Evolutionary conservation across 2,329 filamentous ascomycete genomes (phyloP).

Genomic region (Stachybotrys chlorohalonatus): DNA sequence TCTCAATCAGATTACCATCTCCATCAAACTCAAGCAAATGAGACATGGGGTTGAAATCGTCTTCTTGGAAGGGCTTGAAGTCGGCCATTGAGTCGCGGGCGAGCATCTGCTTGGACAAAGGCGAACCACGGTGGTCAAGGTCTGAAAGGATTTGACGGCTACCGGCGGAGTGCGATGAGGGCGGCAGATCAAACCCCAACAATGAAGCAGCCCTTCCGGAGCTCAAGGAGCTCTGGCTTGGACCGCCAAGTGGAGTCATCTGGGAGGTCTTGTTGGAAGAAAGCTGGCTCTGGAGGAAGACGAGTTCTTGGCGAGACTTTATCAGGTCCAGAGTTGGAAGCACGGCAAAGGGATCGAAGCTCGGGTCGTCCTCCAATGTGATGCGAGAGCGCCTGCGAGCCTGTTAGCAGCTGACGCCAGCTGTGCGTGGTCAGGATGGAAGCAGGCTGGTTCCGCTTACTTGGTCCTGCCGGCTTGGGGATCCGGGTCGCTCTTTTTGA

Average conservation of each 20-base stretch:
- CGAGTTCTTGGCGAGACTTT: slow-evolving; percentile 22
- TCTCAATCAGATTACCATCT: slow-evolving; percentile 36
- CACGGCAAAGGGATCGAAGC: slow-evolving; percentile 42
- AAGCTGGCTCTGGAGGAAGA: slow-evolving; percentile 24
- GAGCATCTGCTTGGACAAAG: slow-evolving; percentile 12
- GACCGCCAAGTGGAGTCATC: slow-evolving; percentile 27
- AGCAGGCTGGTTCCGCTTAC: slow-evolving; percentile 45
- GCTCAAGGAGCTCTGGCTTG: slow-evolving; percentile 20
- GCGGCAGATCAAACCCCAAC: slow-evolving; percentile 20
- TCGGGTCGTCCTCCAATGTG: slow-evolving; percentile 71
- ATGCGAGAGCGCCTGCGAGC: slow-evolving; percentile 61
- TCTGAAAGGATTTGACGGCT: slow-evolving; percentile 23
- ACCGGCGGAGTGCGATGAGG: slow-evolving; percentile 23
- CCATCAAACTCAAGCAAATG: slow-evolving; percentile 35
- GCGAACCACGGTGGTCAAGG: slow-evolving; percentile 21
- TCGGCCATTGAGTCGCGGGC: slow-evolving; percentile 10
- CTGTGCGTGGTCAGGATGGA: background rate
- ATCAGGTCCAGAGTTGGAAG: slow-evolving; percentile 25
- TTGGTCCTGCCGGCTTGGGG: slow-evolving; percentile 60
- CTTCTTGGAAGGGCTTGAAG: slow-evolving; percentile 25
- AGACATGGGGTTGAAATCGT: slow-evolving; percentile 21
- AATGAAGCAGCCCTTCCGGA: slow-evolving; percentile 16
- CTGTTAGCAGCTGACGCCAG: background rate
- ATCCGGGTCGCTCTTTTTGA: slow-evolving; percentile 52
- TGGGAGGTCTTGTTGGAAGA: slow-evolving; percentile 31